Percentiles rank a stretch among this genome's conserved stretches.
Evolutionary conservation across 148 eudicot species (phyloP).

Genomic region (Persicaria maculosa): DNA sequence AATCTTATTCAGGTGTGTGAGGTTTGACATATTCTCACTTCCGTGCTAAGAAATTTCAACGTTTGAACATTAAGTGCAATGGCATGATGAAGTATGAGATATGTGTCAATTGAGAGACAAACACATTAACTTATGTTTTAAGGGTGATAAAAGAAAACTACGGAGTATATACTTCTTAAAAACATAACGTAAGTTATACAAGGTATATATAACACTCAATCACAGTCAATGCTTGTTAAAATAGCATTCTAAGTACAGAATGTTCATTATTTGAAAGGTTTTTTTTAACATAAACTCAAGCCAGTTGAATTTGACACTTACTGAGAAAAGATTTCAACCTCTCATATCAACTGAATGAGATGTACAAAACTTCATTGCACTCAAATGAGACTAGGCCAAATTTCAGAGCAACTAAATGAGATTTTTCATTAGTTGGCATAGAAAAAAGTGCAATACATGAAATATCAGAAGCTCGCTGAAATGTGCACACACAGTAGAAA

Average conservation of each 20-base stretch:
- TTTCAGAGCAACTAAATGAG: no score
- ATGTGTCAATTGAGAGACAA: neutral
- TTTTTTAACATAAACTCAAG: neutral
- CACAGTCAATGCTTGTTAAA: neutral
- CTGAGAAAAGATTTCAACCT: neutral
- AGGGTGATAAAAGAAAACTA: no score
- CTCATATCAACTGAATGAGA: no score
- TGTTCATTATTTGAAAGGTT: no score
- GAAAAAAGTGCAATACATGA: neutral
- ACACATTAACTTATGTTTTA: neutral
- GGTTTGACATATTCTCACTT: neutral
- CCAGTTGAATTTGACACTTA: neutral
- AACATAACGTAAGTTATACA: neutral
- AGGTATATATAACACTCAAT: neutral
- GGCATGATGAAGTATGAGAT: neutral
- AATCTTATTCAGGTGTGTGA: neutral
- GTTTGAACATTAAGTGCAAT: neutral
- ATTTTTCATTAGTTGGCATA: no score
- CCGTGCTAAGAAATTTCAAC: neutral
- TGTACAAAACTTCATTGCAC: no score
- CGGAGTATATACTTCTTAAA: no score
- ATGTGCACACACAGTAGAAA: neutral
- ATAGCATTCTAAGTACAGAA: neutral
- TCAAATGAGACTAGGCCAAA: no score
- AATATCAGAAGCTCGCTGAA: neutral